Conservation (phyloP, 192 early-diverging fungal species). For the Coemansia sp. region DNA sequence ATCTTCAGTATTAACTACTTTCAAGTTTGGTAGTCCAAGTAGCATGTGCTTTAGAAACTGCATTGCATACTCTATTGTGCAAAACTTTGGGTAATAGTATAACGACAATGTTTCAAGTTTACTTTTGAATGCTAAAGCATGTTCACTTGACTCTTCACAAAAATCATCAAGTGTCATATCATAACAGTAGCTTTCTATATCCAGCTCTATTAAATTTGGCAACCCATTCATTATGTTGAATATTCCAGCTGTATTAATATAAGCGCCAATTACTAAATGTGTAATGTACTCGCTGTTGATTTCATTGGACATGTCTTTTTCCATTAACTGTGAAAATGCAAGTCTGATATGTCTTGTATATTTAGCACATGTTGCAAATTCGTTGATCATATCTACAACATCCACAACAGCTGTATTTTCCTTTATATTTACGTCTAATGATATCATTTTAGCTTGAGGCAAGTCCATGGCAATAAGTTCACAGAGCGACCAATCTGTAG, state of each 20-base stretch:
- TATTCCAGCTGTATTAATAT: too few species aligned
- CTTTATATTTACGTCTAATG: background rate
- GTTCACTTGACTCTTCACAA: background rate
- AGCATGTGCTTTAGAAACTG: background rate
- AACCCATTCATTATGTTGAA: too few species aligned
- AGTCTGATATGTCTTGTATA: too few species aligned
- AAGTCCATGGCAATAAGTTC: background rate
- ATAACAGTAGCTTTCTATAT: background rate
- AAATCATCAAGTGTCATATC: background rate
- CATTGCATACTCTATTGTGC: background rate
- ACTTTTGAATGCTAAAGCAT: background rate
- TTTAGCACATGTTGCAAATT: too few species aligned
- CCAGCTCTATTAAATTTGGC: too few species aligned
- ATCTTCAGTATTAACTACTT: too few species aligned
- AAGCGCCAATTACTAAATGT: too few species aligned
- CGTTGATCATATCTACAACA: too few species aligned
- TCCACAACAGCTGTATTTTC: background rate
- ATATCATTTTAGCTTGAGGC: background rate
- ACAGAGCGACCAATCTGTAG: background rate
- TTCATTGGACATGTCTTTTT: too few species aligned
- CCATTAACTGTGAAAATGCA: too few species aligned
- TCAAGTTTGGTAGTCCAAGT: background rate
- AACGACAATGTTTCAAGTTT: background rate
- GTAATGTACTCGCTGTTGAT: too few species aligned
- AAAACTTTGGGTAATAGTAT: background rate